Evolutionary conservation across 352 stramenopile genomes (phyloP).

Genomic region (Phytophthora aleatoria): DNA sequence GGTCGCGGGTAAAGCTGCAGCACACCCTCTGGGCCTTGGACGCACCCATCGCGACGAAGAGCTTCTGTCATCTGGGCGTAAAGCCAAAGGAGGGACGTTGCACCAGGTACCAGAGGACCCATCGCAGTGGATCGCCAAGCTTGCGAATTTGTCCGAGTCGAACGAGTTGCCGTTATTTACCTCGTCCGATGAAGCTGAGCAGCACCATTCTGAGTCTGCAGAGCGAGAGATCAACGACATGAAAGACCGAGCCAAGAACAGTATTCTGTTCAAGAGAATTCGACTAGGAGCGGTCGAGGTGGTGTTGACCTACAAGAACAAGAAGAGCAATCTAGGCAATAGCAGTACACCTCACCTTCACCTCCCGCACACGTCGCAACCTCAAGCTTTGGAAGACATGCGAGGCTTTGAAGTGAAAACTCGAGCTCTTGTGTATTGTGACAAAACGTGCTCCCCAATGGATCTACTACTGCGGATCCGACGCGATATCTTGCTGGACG

Average conservation of each 20-base stretch:
- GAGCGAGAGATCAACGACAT: conserved; percentile 43
- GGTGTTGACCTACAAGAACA: conserved; percentile 85
- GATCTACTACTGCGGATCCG: conserved; percentile 79
- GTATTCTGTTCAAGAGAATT: conserved; percentile 83
- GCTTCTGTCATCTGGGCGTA: conserved; percentile 8
- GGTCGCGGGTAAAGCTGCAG: conserved; percentile 64
- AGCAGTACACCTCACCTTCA: conserved; percentile 22
- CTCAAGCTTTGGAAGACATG: conserved; percentile 83
- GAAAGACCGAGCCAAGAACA: conserved; percentile 51
- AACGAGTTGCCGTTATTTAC: conserved; percentile 36
- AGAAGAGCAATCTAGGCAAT: conserved; percentile 37
- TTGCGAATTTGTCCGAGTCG: conserved; percentile 25
- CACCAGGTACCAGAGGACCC: conserved; percentile 52
- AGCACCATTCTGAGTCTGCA: conserved; percentile 11
- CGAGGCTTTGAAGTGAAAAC: conserved; percentile 86
- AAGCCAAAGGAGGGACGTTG: conserved; percentile 21
- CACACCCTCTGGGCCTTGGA: conserved; percentile 53
- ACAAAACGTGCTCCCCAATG: conserved; percentile 83
- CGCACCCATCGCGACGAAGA: conserved; percentile 37
- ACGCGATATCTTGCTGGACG: conserved; percentile 80
- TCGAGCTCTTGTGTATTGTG: conserved; percentile 84
- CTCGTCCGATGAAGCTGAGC: conserved; percentile 10
- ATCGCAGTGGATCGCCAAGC: conserved; percentile 43
- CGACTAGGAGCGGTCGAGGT: conserved; percentile 78
- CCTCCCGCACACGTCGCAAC: conserved; percentile 19